Conservation (phyloP, 192 early-diverging fungal genomes). For the Funneliformis geosporum region DNA sequence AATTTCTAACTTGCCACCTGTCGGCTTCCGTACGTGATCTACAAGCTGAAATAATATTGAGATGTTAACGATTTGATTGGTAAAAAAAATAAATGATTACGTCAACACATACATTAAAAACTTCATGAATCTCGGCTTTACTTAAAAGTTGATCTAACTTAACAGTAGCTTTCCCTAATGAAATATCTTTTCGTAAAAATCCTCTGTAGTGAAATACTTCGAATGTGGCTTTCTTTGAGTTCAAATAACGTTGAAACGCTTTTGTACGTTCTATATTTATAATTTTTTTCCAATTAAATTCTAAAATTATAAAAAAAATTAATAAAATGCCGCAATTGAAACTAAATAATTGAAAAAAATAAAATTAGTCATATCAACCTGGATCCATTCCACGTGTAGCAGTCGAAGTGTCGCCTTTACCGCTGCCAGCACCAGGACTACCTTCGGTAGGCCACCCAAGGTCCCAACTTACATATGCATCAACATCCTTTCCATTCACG, state of each 20-base stretch:
- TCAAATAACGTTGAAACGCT: conserved; percentile 63
- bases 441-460: conserved; percentile 73
- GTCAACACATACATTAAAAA: conserved; percentile 64
- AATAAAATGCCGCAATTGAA: neutral
- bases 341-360: neutral
- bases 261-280: conserved; percentile 63
- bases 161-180: conserved; percentile 61
- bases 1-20: conserved; percentile 70
- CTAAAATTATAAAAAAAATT: conserved; percentile 34
- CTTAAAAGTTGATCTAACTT: conserved; percentile 58
- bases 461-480: conserved; percentile 70
- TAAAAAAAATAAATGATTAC: neutral
- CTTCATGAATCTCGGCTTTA: conserved; percentile 66
- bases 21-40: conserved; percentile 49
- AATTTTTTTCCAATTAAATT: conserved; percentile 53
- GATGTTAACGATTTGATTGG: no score
- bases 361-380: conserved; percentile 43
- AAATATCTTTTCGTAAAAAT: conserved; percentile 53
- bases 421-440: conserved; percentile 48
- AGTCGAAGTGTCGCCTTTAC: conserved; percentile 64
- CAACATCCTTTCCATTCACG: conserved; percentile 57
- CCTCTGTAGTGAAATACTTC: conserved; percentile 70
- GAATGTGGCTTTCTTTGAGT: conserved; percentile 68
- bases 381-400: conserved; percentile 49
- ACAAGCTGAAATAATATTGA: conserved; percentile 26